phyloP scores from a whole-genome alignment of 2,329 filamentous ascomycete genomes.

The Remersonia thermophila region DNA sequence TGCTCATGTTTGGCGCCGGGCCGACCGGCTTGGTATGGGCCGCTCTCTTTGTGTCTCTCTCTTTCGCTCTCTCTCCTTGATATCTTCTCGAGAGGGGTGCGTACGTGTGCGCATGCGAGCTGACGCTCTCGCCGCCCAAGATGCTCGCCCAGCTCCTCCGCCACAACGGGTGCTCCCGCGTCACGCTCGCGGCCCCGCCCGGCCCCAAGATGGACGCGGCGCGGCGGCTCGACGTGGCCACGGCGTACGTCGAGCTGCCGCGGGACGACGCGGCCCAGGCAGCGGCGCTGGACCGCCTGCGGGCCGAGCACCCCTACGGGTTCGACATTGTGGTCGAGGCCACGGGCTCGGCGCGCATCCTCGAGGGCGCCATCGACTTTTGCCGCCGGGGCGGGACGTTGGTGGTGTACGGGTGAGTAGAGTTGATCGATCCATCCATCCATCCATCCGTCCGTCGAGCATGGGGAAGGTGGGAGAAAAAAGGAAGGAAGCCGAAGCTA shows the following conservation, averaged over 20 bases:
- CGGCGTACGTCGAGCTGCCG: slow-evolving; percentile 42
- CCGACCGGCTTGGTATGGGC: slow-evolving; percentile 37
- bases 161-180: slow-evolving; percentile 55
- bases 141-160: slow-evolving; percentile 50
- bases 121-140: too few species aligned
- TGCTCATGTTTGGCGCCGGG: slow-evolving; percentile 41
- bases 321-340: slow-evolving; percentile 63
- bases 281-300: slow-evolving; percentile 49
- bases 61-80: slow-evolving; percentile 1
- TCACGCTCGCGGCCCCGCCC: slow-evolving; percentile 55
- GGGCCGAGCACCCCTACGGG: slow-evolving; percentile 54
- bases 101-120: too few species aligned
- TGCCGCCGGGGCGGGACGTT: slow-evolving; percentile 59
- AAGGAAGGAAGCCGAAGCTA: too few species aligned
- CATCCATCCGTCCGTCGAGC: too few species aligned
- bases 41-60: too few species aligned
- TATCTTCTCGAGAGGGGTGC: too few species aligned
- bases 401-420: slow-evolving; percentile 49
- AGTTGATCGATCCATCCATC: not conserved
- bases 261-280: slow-evolving; percentile 34
- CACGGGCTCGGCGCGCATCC: slow-evolving; percentile 54
- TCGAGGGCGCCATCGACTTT: slow-evolving; percentile 60
- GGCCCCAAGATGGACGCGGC: slow-evolving; percentile 62
- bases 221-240: slow-evolving; percentile 40
- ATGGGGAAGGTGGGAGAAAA: not conserved